Evolutionary conservation across 805 yeast genomes (phyloP).

Genomic region (Yamadazyma sp.): DNA sequence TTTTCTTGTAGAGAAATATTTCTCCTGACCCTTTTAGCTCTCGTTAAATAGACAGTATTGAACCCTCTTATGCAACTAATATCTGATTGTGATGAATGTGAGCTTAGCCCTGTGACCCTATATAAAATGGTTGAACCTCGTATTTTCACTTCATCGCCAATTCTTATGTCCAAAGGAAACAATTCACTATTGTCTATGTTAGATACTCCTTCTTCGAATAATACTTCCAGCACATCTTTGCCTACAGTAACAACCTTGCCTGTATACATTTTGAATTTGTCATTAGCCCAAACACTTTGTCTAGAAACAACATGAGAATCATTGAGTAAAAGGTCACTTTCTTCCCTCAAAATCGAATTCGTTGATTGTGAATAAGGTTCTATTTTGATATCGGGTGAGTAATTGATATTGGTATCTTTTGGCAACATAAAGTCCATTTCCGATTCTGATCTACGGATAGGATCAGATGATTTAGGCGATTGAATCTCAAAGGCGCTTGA

Average conservation of each 20-base stretch:
- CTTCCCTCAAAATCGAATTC: slow-evolving; percentile 9
- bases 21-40: slow-evolving; percentile 11
- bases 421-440: too few relatives aligned
- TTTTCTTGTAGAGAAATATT: slow-evolving; percentile 14
- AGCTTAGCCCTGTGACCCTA: slow-evolving; percentile 44
- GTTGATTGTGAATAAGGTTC: not conserved
- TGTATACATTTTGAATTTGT: slow-evolving; percentile 48
- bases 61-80: slow-evolving; percentile 62
- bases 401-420: too few relatives aligned
- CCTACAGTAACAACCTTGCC: slow-evolving; percentile 37
- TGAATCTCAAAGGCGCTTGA: not conserved
- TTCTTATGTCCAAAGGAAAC: slow-evolving; percentile 48
- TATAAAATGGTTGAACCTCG: slow-evolving; percentile 27
- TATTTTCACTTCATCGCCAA: slow-evolving; percentile 52
- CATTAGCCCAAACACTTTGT: slow-evolving; percentile 53
- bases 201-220: slow-evolving; percentile 37
- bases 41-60: slow-evolving; percentile 43
- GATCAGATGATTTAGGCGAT: too few relatives aligned
- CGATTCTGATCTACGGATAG: too few relatives aligned
- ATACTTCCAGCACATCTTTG: slow-evolving; percentile 29
- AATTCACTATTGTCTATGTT: slow-evolving; percentile 36
- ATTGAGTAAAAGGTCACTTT: slow-evolving; percentile 10
- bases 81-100: slow-evolving; percentile 14
- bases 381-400: not conserved
- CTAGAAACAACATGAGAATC: slow-evolving; percentile 8